A percentile compares a stretch with the other conserved stretches of the same genome.
These are phyloP conservation scores for Spergularia marina DNA, from an alignment of 148 eudicot species.

Conservation along the genomic window DNA sequence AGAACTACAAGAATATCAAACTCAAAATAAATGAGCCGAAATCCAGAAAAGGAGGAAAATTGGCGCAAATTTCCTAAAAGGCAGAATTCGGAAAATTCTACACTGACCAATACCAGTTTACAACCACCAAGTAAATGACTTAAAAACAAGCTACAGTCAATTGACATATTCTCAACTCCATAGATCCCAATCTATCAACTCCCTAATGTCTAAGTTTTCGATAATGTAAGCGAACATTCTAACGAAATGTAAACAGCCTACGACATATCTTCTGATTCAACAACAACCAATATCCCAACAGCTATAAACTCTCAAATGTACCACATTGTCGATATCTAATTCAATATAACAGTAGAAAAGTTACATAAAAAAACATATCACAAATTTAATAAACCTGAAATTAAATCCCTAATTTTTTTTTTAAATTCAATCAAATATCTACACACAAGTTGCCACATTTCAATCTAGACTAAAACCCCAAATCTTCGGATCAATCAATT, in stretches of 20 bases:
- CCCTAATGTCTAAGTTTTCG: too few relatives aligned
- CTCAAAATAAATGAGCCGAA: too few relatives aligned
- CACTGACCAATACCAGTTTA: neutral
- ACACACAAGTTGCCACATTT: neutral
- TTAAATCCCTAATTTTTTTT: neutral
- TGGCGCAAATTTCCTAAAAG: neutral
- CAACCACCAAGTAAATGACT: neutral
- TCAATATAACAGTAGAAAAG: constrained; percentile 17
- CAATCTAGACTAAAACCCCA: neutral
- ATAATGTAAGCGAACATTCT: too few relatives aligned
- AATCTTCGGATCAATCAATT: constrained; percentile 12
- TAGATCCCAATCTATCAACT: too few relatives aligned
- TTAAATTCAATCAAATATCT: neutral
- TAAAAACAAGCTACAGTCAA: neutral
- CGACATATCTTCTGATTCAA: neutral
- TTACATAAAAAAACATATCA: neutral
- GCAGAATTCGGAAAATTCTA: neutral
- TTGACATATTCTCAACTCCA: too few relatives aligned
- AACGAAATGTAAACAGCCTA: too few relatives aligned
- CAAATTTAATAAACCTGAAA: neutral
- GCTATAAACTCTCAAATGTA: neutral
- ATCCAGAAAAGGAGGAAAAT: neutral
- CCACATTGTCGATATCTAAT: constrained; percentile 14
- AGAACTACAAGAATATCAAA: too few relatives aligned
- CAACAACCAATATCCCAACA: neutral